Evolutionary conservation across 805 yeast genomes (phyloP).

Genomic region (Metschnikowia lachancei): DNA sequence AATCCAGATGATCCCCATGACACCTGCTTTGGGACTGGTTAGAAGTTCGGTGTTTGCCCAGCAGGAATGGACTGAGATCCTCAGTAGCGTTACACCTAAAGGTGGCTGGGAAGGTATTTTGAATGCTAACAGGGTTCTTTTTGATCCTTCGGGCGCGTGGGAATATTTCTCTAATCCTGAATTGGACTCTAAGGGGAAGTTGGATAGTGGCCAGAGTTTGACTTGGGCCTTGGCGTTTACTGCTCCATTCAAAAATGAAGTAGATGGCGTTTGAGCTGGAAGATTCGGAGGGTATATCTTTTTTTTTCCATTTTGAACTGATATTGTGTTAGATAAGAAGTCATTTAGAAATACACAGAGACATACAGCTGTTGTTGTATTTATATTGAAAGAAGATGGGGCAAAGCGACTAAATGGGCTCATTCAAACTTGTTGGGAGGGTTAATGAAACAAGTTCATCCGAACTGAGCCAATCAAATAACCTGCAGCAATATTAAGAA

Average conservation of each 20-base stretch:
- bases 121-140: conserved; percentile 44
- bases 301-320: too few species aligned
- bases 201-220: conserved; percentile 62
- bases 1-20: conserved; percentile 73
- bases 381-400: too few species aligned
- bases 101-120: conserved; percentile 63
- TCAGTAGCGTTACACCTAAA: conserved; percentile 25
- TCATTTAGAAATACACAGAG: too few species aligned
- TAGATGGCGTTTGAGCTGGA: not conserved
- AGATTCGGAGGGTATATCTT: too few species aligned
- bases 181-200: conserved; percentile 28
- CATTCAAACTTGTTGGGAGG: too few species aligned
- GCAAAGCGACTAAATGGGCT: too few species aligned
- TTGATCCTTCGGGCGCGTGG: conserved; percentile 49
- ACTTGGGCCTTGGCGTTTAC: conserved; percentile 62
- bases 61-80: conserved; percentile 25
- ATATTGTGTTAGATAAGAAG: too few species aligned
- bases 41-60: conserved; percentile 47
- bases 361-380: too few species aligned
- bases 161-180: conserved; percentile 47
- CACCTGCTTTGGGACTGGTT: conserved; percentile 57
- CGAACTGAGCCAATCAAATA: too few species aligned
- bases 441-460: too few species aligned
- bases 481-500: too few species aligned
- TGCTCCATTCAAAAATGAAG: conserved; percentile 39